Evolutionary conservation across 805 yeast genomes (phyloP), one percentile per base, ranked within the genome.

Genomic region (Wickerhamiella kazuoi): DNA sequence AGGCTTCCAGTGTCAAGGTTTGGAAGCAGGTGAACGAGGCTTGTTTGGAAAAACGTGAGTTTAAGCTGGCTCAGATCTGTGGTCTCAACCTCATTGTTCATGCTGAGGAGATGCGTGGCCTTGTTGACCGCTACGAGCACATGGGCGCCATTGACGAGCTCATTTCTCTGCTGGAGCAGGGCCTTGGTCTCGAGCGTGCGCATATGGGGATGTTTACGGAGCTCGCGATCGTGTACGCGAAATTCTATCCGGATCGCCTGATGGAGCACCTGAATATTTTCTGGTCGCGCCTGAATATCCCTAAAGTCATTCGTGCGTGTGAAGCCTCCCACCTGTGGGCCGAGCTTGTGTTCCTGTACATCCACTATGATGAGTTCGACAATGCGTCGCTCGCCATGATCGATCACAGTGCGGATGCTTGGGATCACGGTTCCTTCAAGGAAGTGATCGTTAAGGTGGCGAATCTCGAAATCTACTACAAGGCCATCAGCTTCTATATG

Each of bases 171-270:
- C 83, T 90, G 53, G 98, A 90, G 62, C 87, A 84, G 52, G 97
- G 97, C 48, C 70, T 90, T 44, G 93, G 94, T 32, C 70, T 90
- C 50, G 98, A 90, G 67, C 80, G 98, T 60, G 98, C 98, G 30
- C 98, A 90, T 58, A 90, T 90, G 98, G 98, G 97, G 51, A 87
- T 90, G 96, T 90, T 90, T 60, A 90, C 98, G 9, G 96, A 86
- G 62, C 70, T 90, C 51, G 94, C 97, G 18, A 69, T 81, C 36
- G 67, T 90, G 50, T 90, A 87, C 65, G 72, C 93, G 48, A 87
- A 86, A 60, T 90, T 86, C 63, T 72, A 74, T 45, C 94, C 96
- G 21, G 80, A 75, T 38, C 79, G 75, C 62, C 80, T 93, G 40
- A 80, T 82, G 83, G 97, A 90, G 62, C 97, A 90, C 63, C 70